phyloP scores from a whole-genome alignment of 768 basidiomycete genomes.

The Podaxis sp. region DNA sequence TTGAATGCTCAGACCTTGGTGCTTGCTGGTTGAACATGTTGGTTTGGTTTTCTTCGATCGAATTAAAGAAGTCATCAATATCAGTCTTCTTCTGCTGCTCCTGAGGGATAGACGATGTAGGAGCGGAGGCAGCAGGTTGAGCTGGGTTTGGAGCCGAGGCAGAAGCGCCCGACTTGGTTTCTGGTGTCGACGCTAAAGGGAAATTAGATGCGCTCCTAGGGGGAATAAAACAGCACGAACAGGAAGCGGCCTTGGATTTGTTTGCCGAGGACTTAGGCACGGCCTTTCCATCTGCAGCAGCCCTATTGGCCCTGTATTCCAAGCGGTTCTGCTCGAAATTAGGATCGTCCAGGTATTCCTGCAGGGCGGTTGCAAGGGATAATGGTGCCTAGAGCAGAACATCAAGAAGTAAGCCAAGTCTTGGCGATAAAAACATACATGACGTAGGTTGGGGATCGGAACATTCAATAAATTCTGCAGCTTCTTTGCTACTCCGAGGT shows the following conservation, averaged over 20 bases:
- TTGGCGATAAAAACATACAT: constrained; percentile 47
- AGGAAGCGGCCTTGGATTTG: background rate
- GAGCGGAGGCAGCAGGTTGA: constrained; percentile 19
- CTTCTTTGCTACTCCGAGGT: constrained; percentile 88
- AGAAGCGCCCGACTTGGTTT: background rate
- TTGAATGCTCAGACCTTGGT: constrained; percentile 43
- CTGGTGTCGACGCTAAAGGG: background rate
- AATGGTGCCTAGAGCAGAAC: constrained; percentile 78
- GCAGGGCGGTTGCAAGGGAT: constrained; percentile 87
- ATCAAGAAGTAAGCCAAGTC: background rate
- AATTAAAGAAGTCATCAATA: constrained; percentile 81
- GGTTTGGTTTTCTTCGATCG: constrained; percentile 82
- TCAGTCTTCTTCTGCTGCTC: constrained; percentile 44
- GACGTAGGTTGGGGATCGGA: constrained; percentile 90
- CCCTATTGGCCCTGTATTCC: constrained; percentile 87
- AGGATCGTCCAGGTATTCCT: constrained; percentile 95
- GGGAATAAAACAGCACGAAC: background rate
- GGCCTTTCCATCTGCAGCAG: constrained; percentile 46
- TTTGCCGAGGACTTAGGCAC: background rate
- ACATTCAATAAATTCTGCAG: constrained; percentile 92
- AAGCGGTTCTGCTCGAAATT: constrained; percentile 94
- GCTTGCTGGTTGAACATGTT: constrained; percentile 68
- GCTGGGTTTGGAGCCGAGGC: background rate
- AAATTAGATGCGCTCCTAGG: background rate
- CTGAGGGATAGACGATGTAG: constrained; percentile 20